Evolutionary conservation across 257 asterid genomes (phyloP), one percentile per base, ranked within the genome.

Genomic region (Hygrophila difformis): DNA sequence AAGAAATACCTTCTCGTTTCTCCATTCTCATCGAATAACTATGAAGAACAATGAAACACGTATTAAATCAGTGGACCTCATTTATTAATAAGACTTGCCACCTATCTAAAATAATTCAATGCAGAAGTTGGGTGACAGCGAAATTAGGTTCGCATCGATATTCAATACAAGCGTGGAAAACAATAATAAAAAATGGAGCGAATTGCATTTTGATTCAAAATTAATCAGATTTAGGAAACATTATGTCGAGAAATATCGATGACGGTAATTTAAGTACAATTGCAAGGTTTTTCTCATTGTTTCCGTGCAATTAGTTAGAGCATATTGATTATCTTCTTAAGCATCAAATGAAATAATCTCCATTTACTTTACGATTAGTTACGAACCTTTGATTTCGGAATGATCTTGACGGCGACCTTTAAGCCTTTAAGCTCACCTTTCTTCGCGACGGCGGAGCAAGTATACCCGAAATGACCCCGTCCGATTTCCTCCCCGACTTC

Each of bases 401-500:
- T 76, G 50, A 87, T 78, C 69, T 84, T 84, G 53, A 87, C 87
- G 61, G 95, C 97, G 61, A 84, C 95, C 64, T 87, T 94, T 44
- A 54, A 76, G 52, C 97, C 95, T 57, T 76, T 87, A 79, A 84
- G 53, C 68, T 72, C 74, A 16, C 95, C 95, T 64, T 71, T 87
- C 62, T 70, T 87, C 26, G 88, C 92, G 60, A 39, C 14, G 43
- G 49, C 11, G 2, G 49, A 48, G 26, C 49, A 48, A 18, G 31
- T 14, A 38, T 34, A 12, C 48, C 28, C 26, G 42, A 37, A 26
- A 71, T 87, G 97, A 0, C 97, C 97, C 34, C 86, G 69, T 2
- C 97, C 97, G 49, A 87, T 81, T 58, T 87, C 97, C 11, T 84
- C 94, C 45, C 81, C 93, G 59, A 87, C 68, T 55, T 81, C 94